These are phyloP conservation scores for Wickerhamomyces sydowiorum DNA, from an alignment of 805 yeast species.

Conservation along the genomic window DNA sequence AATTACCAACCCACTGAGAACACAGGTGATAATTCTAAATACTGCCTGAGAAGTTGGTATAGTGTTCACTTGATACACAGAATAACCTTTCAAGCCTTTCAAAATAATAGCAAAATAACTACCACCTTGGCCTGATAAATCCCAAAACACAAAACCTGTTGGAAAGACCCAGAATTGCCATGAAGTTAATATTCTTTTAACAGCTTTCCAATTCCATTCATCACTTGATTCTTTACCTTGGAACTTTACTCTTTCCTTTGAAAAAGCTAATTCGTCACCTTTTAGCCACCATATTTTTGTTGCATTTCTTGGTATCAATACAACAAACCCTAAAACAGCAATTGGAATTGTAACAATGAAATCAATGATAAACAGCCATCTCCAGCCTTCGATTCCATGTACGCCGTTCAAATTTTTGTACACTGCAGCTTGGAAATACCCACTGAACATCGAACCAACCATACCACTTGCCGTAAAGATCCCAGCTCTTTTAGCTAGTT, in stretches of 20 bases:
- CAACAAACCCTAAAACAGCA: constrained; percentile 31
- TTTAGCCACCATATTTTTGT: neutral
- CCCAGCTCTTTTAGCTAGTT: constrained; percentile 32
- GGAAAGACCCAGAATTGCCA: neutral
- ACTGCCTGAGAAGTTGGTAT: neutral
- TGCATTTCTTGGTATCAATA: neutral
- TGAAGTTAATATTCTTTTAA: neutral
- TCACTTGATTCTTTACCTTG: neutral
- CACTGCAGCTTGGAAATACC: constrained; percentile 34
- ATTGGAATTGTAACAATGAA: constrained; percentile 39
- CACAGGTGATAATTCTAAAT: neutral
- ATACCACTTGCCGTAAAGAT: constrained; percentile 35
- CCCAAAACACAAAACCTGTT: neutral
- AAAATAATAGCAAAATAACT: neutral
- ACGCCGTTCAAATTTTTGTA: constrained; percentile 30
- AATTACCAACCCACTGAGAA: neutral
- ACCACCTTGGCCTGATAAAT: neutral
- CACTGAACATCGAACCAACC: constrained; percentile 33
- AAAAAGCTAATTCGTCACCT: neutral
- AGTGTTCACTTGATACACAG: neutral
- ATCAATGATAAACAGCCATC: constrained; percentile 43
- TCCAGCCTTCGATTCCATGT: constrained; percentile 40
- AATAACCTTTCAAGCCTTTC: neutral
- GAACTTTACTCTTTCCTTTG: neutral
- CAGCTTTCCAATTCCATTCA: neutral